These are phyloP conservation scores for Coffea canephora DNA, from an alignment of 257 asterid species.

Conservation along the genomic window DNA sequence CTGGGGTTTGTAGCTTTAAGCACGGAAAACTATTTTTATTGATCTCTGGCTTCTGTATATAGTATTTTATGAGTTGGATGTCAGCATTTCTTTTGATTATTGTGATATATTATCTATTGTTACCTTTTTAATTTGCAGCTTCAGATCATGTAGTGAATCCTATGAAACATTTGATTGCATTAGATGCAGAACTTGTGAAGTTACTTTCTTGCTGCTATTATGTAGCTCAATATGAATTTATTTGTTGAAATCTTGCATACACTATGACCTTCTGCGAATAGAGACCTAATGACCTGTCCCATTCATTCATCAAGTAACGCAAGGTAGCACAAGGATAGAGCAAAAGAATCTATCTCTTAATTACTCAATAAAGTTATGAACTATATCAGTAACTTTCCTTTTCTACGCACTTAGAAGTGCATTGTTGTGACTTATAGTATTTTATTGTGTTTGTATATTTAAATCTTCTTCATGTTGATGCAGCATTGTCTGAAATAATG, in stretches of 20 bases:
- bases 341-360: neutral
- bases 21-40: neutral
- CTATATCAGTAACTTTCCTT: neutral
- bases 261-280: neutral
- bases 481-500: neutral
- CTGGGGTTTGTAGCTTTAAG: neutral
- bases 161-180: neutral
- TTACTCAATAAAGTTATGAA: neutral
- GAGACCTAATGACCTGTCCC: neutral
- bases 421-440: neutral
- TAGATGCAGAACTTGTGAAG: neutral
- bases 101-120: neutral
- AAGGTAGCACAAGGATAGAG: neutral
- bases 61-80: neutral
- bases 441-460: neutral
- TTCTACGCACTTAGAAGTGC: neutral
- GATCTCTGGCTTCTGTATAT: neutral
- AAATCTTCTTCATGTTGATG: neutral
- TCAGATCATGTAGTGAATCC: neutral
- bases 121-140: neutral
- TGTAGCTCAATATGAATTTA: neutral
- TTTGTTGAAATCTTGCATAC: neutral
- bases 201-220: neutral
- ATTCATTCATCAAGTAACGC: neutral
- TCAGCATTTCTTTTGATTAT: neutral